Conservation (phyloP, 139 green algal species). For the Coelastrella sp. region DNA sequence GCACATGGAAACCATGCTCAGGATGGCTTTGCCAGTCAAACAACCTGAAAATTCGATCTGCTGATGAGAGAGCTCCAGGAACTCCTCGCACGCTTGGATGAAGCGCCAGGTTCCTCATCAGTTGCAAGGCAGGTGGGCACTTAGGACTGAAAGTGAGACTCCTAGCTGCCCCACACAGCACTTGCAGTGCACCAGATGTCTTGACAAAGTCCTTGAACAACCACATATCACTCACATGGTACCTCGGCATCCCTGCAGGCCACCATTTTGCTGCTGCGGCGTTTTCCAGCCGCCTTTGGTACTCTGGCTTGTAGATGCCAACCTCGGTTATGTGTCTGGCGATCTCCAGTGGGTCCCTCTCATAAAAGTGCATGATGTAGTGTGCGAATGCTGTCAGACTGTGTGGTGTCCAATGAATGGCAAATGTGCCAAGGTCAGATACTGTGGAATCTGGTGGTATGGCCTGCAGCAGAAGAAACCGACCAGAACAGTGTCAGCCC, state of each 20-base stretch:
- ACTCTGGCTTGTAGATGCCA: background rate
- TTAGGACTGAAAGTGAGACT: background rate
- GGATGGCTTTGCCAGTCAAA: background rate
- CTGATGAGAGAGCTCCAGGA: background rate
- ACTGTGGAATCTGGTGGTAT: background rate
- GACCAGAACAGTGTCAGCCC: too few relatives aligned
- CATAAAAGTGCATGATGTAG: background rate
- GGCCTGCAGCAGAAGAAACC: too few relatives aligned
- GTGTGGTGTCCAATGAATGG: background rate
- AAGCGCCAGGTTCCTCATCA: background rate
- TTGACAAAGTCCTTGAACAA: background rate
- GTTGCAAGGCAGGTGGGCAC: background rate
- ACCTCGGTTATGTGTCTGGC: background rate
- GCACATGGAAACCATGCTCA: background rate
- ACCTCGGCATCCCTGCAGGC: background rate
- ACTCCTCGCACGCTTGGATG: background rate
- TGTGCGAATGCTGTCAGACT: background rate
- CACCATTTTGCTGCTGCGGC: background rate
- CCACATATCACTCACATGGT: background rate
- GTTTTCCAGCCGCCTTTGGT: background rate
- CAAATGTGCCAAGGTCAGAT: background rate
- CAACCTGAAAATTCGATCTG: background rate
- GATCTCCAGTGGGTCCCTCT: background rate
- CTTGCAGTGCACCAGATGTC: background rate
- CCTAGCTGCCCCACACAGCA: background rate